Percentiles rank a stretch among this genome's conserved stretches.
These are phyloP conservation scores for Annulohypoxylon truncatum DNA, from an alignment of 2,329 filamentous ascomycete species.

Conservation along the genomic window DNA sequence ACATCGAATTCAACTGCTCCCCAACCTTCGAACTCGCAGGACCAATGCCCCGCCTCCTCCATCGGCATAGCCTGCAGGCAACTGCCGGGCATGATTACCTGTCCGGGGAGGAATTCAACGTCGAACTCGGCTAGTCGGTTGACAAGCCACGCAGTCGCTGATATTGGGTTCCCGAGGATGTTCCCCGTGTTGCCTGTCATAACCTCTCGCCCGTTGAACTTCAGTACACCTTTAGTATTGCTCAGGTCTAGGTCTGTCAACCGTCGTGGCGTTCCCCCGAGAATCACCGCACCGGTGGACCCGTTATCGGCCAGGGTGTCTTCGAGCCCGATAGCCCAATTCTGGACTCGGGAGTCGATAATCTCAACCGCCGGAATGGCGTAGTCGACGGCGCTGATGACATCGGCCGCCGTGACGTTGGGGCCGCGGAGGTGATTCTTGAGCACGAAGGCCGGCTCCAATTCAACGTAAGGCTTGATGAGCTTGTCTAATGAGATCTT, in stretches of 20 bases:
- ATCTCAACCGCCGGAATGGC: constrained; percentile 48
- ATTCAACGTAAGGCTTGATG: not conserved
- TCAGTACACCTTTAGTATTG: constrained; percentile 26
- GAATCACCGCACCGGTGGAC: constrained; percentile 44
- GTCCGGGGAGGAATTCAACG: not conserved
- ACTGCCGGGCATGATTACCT: not conserved
- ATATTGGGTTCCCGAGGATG: not conserved
- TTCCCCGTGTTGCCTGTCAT: not conserved
- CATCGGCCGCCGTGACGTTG: constrained; percentile 46
- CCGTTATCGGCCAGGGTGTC: constrained; percentile 47
- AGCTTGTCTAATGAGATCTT: constrained; percentile 25
- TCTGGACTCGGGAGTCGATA: constrained; percentile 46
- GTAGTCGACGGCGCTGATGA: constrained; percentile 47
- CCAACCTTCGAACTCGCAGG: constrained; percentile 44
- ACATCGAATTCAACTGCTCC: constrained; percentile 45
- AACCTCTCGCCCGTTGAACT: not conserved
- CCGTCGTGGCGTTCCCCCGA: constrained; percentile 43
- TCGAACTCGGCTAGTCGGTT: not conserved
- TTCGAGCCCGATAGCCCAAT: constrained; percentile 47
- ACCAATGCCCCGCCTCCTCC: constrained; percentile 36
- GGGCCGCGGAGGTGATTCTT: constrained; percentile 43
- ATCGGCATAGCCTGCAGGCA: not conserved
- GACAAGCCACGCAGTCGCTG: not conserved
- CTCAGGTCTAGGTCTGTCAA: constrained; percentile 43
- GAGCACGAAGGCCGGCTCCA: constrained; percentile 41